These are phyloP conservation scores for Phytophthora hybrid DNA, from an alignment of 352 stramenopile species.

Conservation along the genomic window DNA sequence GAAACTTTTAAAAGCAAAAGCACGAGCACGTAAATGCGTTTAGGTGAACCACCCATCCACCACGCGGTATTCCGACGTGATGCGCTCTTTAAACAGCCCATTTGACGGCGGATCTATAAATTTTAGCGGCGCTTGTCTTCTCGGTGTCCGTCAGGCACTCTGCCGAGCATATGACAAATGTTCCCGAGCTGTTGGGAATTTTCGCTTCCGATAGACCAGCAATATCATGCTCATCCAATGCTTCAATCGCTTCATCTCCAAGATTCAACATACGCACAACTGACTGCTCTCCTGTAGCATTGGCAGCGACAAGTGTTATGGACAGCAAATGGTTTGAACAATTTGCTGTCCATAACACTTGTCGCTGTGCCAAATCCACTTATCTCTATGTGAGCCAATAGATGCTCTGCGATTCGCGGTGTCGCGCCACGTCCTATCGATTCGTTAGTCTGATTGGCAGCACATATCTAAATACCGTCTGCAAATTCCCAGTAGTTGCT, in stretches of 20 bases:
- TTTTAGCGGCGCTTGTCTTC: not conserved
- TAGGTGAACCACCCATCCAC: slow-evolving; percentile 5
- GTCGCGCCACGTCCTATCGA: too few species aligned
- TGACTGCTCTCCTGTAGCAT: not conserved
- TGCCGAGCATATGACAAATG: not conserved
- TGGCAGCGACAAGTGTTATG: too few species aligned
- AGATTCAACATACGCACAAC: not conserved
- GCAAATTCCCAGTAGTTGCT: too few species aligned
- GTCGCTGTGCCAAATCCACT: too few species aligned
- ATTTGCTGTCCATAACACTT: too few species aligned
- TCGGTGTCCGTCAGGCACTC: not conserved
- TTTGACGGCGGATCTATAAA: not conserved
- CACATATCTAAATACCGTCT: too few species aligned
- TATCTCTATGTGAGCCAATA: too few species aligned
- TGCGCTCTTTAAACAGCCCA: not conserved
- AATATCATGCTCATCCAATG: not conserved
- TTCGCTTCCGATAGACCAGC: not conserved
- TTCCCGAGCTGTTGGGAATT: not conserved
- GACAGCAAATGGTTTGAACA: too few species aligned
- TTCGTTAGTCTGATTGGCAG: too few species aligned
- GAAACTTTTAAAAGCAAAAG: slow-evolving; percentile 13
- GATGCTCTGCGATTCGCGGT: too few species aligned
- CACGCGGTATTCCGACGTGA: slow-evolving; percentile 13
- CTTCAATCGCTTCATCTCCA: not conserved
- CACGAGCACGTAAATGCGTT: slow-evolving; percentile 1